Conservation (phyloP, 805 yeast genomes). For the Yarrowia yakushimensis region DNA sequence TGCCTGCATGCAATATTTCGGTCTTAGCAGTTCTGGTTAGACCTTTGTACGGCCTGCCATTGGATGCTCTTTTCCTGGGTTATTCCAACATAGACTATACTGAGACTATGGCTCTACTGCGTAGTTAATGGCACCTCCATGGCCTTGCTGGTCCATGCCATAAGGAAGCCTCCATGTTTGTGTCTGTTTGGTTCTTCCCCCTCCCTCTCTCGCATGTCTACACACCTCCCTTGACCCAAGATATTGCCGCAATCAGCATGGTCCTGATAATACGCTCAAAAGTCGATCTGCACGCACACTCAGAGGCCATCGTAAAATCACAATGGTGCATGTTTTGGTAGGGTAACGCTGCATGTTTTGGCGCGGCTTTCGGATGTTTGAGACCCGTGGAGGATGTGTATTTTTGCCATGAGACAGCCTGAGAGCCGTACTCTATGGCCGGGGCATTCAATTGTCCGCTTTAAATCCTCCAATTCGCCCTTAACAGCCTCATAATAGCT, state of each 20-base stretch:
- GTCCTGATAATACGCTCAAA: constrained; percentile 19
- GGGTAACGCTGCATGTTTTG: constrained; percentile 24
- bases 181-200: neutral
- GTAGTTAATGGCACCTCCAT: too few relatives aligned
- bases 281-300: constrained; percentile 1
- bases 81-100: too few relatives aligned
- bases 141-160: too few relatives aligned
- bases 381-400: neutral
- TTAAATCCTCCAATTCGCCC: too few relatives aligned
- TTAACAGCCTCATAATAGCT: too few relatives aligned
- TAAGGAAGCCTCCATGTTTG: neutral
- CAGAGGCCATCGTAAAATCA: constrained; percentile 12
- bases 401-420: constrained; percentile 1
- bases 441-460: too few relatives aligned
- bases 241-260: constrained; percentile 24
- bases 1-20: constrained; percentile 15
- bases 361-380: constrained; percentile 8
- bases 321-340: neutral
- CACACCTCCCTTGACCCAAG: constrained; percentile 12
- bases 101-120: too few relatives aligned
- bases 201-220: neutral
- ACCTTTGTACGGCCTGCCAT: neutral
- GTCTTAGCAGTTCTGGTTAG: neutral
- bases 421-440: too few relatives aligned
- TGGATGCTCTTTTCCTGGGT: too few relatives aligned